Conservation (phyloP, 306 rosid species). For the Trifolium repens region DNA sequence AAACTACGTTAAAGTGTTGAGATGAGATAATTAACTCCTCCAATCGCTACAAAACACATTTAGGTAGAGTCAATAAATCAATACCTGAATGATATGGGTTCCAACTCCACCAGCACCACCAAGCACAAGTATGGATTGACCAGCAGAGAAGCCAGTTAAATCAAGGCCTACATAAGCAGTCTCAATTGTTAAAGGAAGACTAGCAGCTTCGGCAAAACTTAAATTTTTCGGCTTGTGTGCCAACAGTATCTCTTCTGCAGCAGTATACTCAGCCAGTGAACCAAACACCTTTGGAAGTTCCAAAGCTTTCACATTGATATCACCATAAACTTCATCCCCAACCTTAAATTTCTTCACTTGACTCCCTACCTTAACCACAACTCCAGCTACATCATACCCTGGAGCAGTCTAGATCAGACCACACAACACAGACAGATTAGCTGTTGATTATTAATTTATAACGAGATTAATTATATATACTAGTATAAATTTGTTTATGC, state of each 20-base stretch:
- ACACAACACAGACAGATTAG: neutral
- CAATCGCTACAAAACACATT: neutral
- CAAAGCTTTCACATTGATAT: slow-evolving; percentile 4
- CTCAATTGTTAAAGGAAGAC: slow-evolving; percentile 29
- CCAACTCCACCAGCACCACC: slow-evolving; percentile 35
- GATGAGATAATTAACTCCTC: neutral
- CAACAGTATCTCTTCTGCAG: slow-evolving; percentile 14
- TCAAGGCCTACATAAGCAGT: slow-evolving; percentile 27
- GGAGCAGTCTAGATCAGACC: slow-evolving; percentile 22
- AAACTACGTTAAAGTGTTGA: neutral
- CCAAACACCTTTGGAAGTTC: slow-evolving; percentile 17
- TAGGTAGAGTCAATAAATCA: neutral
- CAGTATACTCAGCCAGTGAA: slow-evolving; percentile 23
- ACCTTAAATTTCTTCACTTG: slow-evolving; percentile 26
- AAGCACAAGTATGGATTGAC: slow-evolving; percentile 26
- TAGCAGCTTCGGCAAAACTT: slow-evolving; percentile 23
- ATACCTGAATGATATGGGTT: slow-evolving; percentile 17
- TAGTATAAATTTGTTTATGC: neutral
- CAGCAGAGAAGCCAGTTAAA: neutral
- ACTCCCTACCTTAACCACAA: slow-evolving; percentile 18
- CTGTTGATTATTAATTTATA: neutral
- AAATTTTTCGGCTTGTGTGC: slow-evolving; percentile 19
- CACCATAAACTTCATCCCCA: slow-evolving; percentile 23
- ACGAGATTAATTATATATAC: no score
- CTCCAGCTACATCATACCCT: slow-evolving; percentile 30